Evolutionary conservation across 106 monocot species (phyloP).

Genomic region (Dendrobium officinale): DNA sequence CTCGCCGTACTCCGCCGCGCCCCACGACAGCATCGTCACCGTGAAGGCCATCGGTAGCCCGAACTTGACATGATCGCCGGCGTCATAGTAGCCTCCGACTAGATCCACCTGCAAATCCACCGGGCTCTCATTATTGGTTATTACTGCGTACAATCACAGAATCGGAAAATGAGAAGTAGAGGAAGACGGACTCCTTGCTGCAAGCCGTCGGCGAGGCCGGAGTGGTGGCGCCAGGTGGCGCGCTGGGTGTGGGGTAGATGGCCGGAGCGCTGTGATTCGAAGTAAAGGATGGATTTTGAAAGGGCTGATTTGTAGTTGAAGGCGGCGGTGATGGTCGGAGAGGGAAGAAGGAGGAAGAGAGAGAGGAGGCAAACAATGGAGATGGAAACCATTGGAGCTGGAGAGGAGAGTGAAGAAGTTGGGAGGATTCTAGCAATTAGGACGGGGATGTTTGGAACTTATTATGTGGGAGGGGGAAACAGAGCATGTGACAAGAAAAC

Average conservation of each 20-base stretch:
- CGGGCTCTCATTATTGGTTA: neutral
- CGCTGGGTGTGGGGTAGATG: conserved; percentile 52
- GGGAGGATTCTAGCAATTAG: too few relatives aligned
- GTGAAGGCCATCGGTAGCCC: conserved; percentile 46
- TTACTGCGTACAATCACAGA: neutral
- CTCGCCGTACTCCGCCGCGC: conserved; percentile 39
- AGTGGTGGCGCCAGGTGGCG: conserved; percentile 49
- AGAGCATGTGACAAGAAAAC: too few relatives aligned
- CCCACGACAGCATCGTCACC: conserved; percentile 59
- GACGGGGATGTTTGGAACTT: too few relatives aligned
- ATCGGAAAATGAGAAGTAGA: too few relatives aligned
- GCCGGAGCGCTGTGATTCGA: conserved; percentile 61
- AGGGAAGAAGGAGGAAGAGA: neutral
- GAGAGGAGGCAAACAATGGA: neutral
- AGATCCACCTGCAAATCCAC: conserved; percentile 43
- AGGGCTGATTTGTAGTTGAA: conserved; percentile 20
- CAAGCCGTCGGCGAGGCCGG: conserved; percentile 56
- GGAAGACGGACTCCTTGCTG: conserved; percentile 43
- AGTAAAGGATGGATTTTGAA: conserved; percentile 49
- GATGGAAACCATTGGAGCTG: neutral
- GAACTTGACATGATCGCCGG: conserved; percentile 31
- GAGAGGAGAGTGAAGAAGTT: neutral
- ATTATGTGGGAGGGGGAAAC: too few relatives aligned
- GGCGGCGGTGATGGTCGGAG: neutral
- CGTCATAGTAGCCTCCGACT: conserved; percentile 69